phyloP scores from a whole-genome alignment of 1,284 basidiomycete species.

The Pseudozyma pruni region DNA sequence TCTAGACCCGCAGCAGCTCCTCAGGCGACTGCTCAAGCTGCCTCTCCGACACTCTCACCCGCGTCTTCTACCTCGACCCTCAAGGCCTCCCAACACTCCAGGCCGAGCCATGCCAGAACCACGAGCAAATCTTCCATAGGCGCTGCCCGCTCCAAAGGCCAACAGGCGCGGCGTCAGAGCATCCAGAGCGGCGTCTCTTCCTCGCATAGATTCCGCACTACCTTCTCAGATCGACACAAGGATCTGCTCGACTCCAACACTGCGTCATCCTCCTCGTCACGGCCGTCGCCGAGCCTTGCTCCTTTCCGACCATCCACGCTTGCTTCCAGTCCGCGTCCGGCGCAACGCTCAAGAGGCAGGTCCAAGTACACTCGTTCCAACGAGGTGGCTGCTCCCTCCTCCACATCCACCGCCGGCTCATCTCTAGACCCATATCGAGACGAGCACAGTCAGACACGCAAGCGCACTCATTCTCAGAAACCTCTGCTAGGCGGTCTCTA shows the following conservation, averaged over 20 bases:
- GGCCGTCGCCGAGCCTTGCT: conserved; percentile 8
- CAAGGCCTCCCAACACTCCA: conserved; percentile 16
- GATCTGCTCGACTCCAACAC: conserved; percentile 4
- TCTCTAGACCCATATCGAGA: conserved; percentile 7
- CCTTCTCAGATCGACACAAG: neutral
- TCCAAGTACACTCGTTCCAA: conserved; percentile 6
- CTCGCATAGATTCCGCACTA: conserved; percentile 11
- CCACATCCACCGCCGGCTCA: neutral
- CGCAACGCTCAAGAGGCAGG: neutral
- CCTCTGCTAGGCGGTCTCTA: conserved; percentile 63
- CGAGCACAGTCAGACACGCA: conserved; percentile 14
- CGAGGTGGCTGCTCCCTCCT: neutral
- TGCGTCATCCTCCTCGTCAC: conserved; percentile 10
- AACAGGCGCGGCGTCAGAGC: conserved; percentile 39
- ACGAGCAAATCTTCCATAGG: conserved; percentile 9
- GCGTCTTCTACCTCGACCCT: conserved; percentile 49
- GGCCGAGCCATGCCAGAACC: conserved; percentile 3
- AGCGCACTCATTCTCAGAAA: conserved; percentile 18
- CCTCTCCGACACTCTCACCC: conserved; percentile 30
- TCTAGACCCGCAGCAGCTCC: conserved; percentile 5
- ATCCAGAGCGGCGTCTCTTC: conserved; percentile 36
- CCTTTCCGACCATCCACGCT: conserved; percentile 19
- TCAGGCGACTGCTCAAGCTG: conserved; percentile 1
- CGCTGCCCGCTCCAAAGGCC: conserved; percentile 40
- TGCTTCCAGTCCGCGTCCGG: conserved; percentile 1